Percentiles rank a stretch among this genome's conserved stretches.
These are phyloP conservation scores for Pseudogymnoascus sp. DNA, from an alignment of 2,329 filamentous ascomycete genomes.

Conservation along the genomic window DNA sequence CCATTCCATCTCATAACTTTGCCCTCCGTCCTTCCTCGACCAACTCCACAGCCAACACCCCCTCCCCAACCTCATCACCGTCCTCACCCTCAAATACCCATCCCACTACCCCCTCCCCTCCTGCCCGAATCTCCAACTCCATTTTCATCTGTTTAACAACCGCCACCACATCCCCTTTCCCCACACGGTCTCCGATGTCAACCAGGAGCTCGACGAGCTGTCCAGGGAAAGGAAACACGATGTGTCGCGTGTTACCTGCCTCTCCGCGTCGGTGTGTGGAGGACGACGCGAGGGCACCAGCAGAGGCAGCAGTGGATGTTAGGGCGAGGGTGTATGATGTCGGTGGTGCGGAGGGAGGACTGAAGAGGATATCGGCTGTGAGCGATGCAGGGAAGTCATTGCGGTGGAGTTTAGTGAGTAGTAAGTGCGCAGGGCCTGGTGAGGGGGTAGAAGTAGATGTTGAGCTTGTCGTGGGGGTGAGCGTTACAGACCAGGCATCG, in stretches of 20 bases:
- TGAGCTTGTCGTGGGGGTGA: slow-evolving; percentile 30
- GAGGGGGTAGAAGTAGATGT: slow-evolving; percentile 15
- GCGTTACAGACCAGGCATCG: slow-evolving; percentile 47
- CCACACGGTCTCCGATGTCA: slow-evolving; percentile 40
- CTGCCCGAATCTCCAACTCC: slow-evolving; percentile 51
- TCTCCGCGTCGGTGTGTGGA: slow-evolving; percentile 42
- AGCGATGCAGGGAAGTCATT: slow-evolving; percentile 53
- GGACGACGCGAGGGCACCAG: slow-evolving; percentile 41
- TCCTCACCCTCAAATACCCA: slow-evolving; percentile 25
- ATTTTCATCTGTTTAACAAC: slow-evolving; percentile 63
- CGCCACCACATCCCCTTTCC: slow-evolving; percentile 43
- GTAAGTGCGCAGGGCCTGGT: slow-evolving; percentile 39
- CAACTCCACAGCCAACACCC: slow-evolving; percentile 18
- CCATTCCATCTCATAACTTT: neutral
- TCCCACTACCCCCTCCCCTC: slow-evolving; percentile 17
- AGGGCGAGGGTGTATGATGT: slow-evolving; percentile 34
- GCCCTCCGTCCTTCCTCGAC: neutral
- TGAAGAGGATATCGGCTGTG: slow-evolving; percentile 40
- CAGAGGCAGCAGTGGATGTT: slow-evolving; percentile 35
- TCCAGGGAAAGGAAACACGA: slow-evolving; percentile 49
- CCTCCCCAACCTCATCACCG: slow-evolving; percentile 23
- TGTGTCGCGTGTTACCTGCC: slow-evolving; percentile 40
- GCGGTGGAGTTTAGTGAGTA: slow-evolving; percentile 43
- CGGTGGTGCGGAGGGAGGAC: slow-evolving; percentile 39
- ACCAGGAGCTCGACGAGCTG: slow-evolving; percentile 52